phyloP scores from a whole-genome alignment of 768 basidiomycete species.

The Candolleomyces aberdarensis region DNA sequence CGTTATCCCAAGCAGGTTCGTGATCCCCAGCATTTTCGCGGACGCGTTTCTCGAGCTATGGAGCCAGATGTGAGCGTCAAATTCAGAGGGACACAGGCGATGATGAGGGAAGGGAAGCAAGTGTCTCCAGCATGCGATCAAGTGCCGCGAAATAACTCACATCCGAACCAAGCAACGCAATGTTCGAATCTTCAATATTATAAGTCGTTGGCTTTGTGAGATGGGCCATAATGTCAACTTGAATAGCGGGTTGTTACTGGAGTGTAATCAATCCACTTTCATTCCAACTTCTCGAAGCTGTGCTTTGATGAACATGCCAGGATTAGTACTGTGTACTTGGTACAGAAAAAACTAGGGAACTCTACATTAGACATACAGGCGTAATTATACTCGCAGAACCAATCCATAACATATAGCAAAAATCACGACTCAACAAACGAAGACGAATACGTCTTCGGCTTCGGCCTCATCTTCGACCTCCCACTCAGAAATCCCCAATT shows the following conservation, averaged over 20 bases:
- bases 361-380: background rate
- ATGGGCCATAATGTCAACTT: constrained; percentile 28
- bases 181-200: constrained; percentile 62
- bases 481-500: constrained; percentile 4
- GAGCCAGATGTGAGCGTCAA: background rate
- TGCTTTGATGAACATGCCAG: too few species aligned
- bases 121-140: too few species aligned
- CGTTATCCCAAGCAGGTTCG: constrained; percentile 49
- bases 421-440: background rate
- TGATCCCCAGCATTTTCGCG: constrained; percentile 48
- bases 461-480: background rate
- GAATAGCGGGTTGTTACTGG: background rate
- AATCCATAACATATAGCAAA: background rate
- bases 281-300: too few species aligned
- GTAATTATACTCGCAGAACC: background rate
- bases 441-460: constrained; percentile 4
- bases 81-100: too few species aligned
- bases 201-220: constrained; percentile 48
- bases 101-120: too few species aligned
- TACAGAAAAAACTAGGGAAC: too few species aligned
- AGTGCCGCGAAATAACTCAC: constrained; percentile 28
- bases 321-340: too few species aligned
- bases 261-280: too few species aligned
- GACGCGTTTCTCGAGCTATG: constrained; percentile 55
- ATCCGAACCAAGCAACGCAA: constrained; percentile 60